Base-by-base conservation (phyloP, 192 early-diverging fungal genomes). In the Podila epigama region DNA sequence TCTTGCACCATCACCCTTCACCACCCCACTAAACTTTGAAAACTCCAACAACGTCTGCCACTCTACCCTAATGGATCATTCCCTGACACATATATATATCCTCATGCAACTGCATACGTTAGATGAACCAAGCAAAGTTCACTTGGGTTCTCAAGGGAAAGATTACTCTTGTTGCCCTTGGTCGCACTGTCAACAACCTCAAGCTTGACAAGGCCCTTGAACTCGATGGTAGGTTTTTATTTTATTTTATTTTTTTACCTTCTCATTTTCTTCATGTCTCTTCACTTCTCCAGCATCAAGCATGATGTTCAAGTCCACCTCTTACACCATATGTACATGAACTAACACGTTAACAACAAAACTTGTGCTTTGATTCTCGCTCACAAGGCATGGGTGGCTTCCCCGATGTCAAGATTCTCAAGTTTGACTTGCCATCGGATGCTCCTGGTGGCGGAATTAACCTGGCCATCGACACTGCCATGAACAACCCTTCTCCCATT, bases 391-490 rank as follows among this genome's bases (percentile, higher is more conserved):
- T 82, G 81, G 71, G 58, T 60, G 81, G 81, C 11, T 75, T 82
- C 60, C 60, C 58, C 27, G 65, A 61, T 33, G 59, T 81, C 62
- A 65, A 70, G 39, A 71, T 83, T 63, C 66, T 68, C 33, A 78
- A 54, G 34, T 82, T 83, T 39, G 62, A 72, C 34, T 27, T 85
- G 20, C 82, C 79, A 4, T 70, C 79, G 13, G 70, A 79, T 73
- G 84, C 77, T 31, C 69, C 78, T 10, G 78, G 84, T 16, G 92
- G 87, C 54, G 89, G 84, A 61, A 90, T 92, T 72, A 85, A 81
- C 60, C 82, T 92, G 65, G 51, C 60, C 42, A 87, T 90, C 66
- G 84, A 82, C n/a, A 92, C 87, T 36, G 84, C 85, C 41, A 80
- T 88, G 54, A 87, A 82, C 18, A 90, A 87, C 79, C 88, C 88